Base-by-base conservation (phyloP, 106 monocot species). In the Vanilla planifolia region DNA sequence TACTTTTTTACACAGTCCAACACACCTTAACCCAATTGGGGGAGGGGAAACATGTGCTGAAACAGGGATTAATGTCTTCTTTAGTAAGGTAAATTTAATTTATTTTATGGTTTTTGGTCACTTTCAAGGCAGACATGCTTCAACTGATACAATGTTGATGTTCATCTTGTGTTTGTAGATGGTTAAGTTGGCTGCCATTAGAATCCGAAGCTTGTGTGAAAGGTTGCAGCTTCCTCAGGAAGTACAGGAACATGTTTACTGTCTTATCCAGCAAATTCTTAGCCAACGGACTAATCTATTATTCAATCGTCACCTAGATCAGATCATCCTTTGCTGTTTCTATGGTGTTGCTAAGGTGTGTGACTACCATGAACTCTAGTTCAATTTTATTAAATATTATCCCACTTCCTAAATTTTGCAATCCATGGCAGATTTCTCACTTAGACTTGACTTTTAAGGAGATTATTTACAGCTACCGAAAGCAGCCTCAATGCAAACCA, bases 251-350 rank as follows among this genome's bases (percentile, higher is more conserved):
- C 80, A 58, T 47, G 80, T 96, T 6, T 90, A 87, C 46, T 71
- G 62, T 48, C 84, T 96, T 26, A 52, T 90, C 20, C 96, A 96
- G 61, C 87, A 80, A 81, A 84, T 96, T 16, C 75, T 96, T 47
- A 90, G 42, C 41, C 86, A 96, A 43, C 58, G 73, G 17, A 91
- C 86, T 48, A 48, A 42, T 44, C 79, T 96, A 35, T 87, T 90
- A 33, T 96, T 96, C 70, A 96, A 96, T 66, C 80, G 96, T 10
- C 96, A 91, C 66, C 87, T 96, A 55, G 96, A 96, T 40, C 96
- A 96, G 70, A 68, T 96, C 61, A 91, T 96, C 39, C 70, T 96
- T 4, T 96, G 96, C 73, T 72, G 90, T 70, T 80, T 96, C 33
- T 96, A 96, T 73, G 96, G 83, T 25, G 86, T 96, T 61, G 80